Base-by-base conservation (phyloP, 1,284 basidiomycete species). In the Mycosarcoma maydis region DNA sequence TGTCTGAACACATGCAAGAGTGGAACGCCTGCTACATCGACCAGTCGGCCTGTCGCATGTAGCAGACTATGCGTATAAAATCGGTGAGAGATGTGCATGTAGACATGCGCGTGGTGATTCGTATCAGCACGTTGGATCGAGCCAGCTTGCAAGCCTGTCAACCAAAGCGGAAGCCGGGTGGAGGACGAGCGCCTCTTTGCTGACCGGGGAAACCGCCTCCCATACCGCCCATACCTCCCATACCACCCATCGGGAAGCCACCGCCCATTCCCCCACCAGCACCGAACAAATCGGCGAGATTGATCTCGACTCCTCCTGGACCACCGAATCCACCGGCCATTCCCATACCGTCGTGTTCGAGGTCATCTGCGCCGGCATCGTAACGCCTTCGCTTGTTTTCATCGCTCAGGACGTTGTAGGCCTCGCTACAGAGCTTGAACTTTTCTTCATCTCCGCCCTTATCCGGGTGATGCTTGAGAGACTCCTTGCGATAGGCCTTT, bases 401-500 rank as follows among this genome's bases (percentile, higher is more conserved):
- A 42, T 81, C 80, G 5, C 64, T 67, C 17, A 81, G 59, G n/a
- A 80, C 57, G 17, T 56, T 57, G 54, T 78, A 81, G 23, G 78
- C 78, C 51, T 81, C 80, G 44, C 69, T 73, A 53, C 76, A 76
- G 24, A 80, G 55, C 57, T 81, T 81, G 70, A 81, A 81, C 61
- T 80, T 80, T 37, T 80, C 80, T 53, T 80, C 76, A 48, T 81
- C 77, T 11, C 80, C 80, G 17, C 80, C 80, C 54, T 81, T 81
- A 56, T 81, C 80, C 6, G 80, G 80, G 39, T 81, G 80, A 45
- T 81, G 80, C 52, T 78, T 78, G 51, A 81, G 70, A 49, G 70
- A 73, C 40, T 76, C 73, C 22, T 70, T 69, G 17, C 77, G 57
- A 46, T 78, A 80, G 1, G 77, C 77, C 42, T 88, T 89, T 83